Conservation (phyloP, 2,329 filamentous ascomycete species). For the Fusarium algeriense region DNA sequence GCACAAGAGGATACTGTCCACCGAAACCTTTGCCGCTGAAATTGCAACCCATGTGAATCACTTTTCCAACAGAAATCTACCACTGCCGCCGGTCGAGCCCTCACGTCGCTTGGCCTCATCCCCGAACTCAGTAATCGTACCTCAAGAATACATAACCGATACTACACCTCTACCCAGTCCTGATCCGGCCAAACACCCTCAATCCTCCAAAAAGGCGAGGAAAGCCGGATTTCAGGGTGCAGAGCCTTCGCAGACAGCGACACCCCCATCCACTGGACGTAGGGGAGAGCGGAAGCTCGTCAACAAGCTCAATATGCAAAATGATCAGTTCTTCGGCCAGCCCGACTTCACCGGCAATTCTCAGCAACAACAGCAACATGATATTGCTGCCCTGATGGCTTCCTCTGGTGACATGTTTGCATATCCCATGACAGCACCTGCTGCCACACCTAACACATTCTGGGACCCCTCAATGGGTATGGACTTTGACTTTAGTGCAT, state of each 20-base stretch:
- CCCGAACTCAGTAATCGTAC: slow-evolving; percentile 57
- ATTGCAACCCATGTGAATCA: slow-evolving; percentile 73
- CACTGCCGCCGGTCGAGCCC: slow-evolving; percentile 70
- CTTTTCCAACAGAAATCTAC: slow-evolving; percentile 65
- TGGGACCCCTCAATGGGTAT: slow-evolving; percentile 72
- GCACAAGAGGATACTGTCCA: slow-evolving; percentile 66
- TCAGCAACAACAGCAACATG: slow-evolving; percentile 59
- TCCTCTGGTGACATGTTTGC: slow-evolving; percentile 68
- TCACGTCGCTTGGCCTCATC: slow-evolving; percentile 70
- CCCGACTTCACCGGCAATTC: slow-evolving; percentile 63
- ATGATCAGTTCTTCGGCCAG: slow-evolving; percentile 67
- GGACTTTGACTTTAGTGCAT: slow-evolving; percentile 69
- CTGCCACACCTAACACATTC: slow-evolving; percentile 64
- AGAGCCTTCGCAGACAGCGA: slow-evolving; percentile 64
- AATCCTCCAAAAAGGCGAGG: slow-evolving; percentile 60
- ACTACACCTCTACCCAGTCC: slow-evolving; percentile 47
- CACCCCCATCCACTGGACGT: slow-evolving; percentile 69
- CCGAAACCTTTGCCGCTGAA: slow-evolving; percentile 62
- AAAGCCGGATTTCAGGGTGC: slow-evolving; percentile 56
- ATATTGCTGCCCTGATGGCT: slow-evolving; percentile 61
- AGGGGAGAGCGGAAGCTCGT: slow-evolving; percentile 69
- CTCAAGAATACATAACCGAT: slow-evolving; percentile 49
- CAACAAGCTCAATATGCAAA: slow-evolving; percentile 68
- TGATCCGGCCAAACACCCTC: slow-evolving; percentile 43
- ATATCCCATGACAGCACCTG: slow-evolving; percentile 71